Conservation (phyloP, 1,284 basidiomycete species). For the Moesziomyces sp. region DNA sequence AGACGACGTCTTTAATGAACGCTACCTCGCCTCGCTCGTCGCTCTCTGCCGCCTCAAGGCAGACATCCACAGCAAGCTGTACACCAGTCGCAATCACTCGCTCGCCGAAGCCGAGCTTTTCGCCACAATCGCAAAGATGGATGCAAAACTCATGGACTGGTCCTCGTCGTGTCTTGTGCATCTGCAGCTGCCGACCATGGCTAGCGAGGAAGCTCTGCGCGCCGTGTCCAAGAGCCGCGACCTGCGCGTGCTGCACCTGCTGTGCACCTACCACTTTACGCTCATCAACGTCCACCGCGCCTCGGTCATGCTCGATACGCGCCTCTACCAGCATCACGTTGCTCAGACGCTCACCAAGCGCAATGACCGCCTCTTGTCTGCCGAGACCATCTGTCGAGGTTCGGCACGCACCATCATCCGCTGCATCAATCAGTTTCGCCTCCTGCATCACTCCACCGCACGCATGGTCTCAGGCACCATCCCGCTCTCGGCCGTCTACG, state of each 20-base stretch:
- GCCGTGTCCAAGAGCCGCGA: constrained; percentile 6
- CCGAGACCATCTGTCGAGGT: constrained; percentile 11
- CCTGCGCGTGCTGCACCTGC: constrained; percentile 9
- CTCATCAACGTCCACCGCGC: constrained; percentile 18
- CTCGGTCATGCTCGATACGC: constrained; percentile 14
- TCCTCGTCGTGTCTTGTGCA: background rate
- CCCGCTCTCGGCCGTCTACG: constrained; percentile 11
- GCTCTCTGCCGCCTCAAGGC: constrained; percentile 7
- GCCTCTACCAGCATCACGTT: constrained; percentile 10
- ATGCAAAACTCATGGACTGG: constrained; percentile 14
- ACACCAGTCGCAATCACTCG: constrained; percentile 12
- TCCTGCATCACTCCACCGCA: constrained; percentile 5
- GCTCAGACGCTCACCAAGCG: constrained; percentile 4
- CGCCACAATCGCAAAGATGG: constrained; percentile 6
- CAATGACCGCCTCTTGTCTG: constrained; percentile 9
- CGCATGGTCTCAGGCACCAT: constrained; percentile 16
- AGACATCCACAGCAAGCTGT: constrained; percentile 11
- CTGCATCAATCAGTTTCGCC: constrained; percentile 12
- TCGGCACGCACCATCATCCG: constrained; percentile 12
- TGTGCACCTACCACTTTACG: constrained; percentile 16
- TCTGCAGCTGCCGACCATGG: constrained; percentile 8
- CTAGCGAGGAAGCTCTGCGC: constrained; percentile 13
- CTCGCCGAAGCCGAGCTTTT: constrained; percentile 8
- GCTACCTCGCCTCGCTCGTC: constrained; percentile 4
- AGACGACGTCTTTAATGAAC: background rate